Base-by-base conservation (phyloP, 192 early-diverging fungal species). In the Coemansia sp. region DNA sequence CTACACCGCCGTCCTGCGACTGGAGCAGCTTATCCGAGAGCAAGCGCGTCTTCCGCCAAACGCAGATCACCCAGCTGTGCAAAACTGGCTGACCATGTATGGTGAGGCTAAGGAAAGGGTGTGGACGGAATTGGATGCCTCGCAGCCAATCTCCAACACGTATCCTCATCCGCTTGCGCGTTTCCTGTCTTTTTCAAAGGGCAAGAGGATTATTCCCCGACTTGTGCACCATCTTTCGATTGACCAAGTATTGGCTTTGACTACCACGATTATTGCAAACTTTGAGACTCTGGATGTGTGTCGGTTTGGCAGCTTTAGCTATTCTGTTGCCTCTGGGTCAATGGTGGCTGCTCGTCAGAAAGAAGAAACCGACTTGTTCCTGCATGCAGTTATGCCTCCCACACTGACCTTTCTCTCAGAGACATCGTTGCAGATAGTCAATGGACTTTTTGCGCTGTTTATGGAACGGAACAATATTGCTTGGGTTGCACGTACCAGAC, bases 401-500 rank as follows among this genome's bases (percentile, higher is more conserved):
- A 69, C 95, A 10, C 86, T 95, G 22, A 83, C 82, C 7, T 88
- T 96, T 59, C 75, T 97, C 29, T 82, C 90, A 1, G 96, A 98
- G 54, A 85, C 93, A 0, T 91, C 93, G 17, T 76, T 98, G 59
- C 85, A 86, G 51, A 88, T 93, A 29, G 86, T 99, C 14, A 92
- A 91, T 61, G 87, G 87, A 3, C 83, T 92, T 48, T 85, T 95
- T 83, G 85, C 86, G 16, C 80, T 95, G 51, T 87, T 98, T 40
- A 86, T 99, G 69, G 91, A 95, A 64, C 87, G 95, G 32, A 95
- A 96, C 82, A 93, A 93, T 63, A 84, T 97, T 63, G 75, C 88
- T 5, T 94, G 90, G 89, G 84, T 99, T 7, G 90, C 88, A 11
- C 91, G 89, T 64, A 92, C 87, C 29, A 91, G 89, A 66, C 88